phyloP scores from a whole-genome alignment of 2,329 filamentous ascomycete species.

The Calycina marina region DNA sequence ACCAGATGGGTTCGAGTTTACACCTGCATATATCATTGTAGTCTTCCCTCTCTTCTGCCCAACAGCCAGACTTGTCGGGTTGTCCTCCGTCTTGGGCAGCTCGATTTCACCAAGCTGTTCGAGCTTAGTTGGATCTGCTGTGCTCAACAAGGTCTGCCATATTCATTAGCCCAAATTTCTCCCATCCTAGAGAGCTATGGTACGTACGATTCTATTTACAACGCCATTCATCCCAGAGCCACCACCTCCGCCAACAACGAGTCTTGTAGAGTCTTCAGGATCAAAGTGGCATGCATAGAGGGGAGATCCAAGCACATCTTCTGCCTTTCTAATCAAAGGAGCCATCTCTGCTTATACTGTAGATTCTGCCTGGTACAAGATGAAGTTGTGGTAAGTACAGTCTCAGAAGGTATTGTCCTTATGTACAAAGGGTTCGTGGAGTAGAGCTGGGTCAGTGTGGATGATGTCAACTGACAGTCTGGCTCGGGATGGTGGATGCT shows the following conservation, averaged over 20 bases:
- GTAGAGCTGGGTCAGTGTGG: too few species aligned
- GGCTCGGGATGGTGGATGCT: too few species aligned
- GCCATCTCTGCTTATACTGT: too few species aligned
- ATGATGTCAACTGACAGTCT: too few species aligned
- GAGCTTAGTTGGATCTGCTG: slow-evolving; percentile 27
- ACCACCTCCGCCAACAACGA: slow-evolving; percentile 78
- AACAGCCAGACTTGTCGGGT: slow-evolving; percentile 67
- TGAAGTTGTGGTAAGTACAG: too few species aligned
- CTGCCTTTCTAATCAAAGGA: slow-evolving; percentile 19
- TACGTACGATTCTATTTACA: slow-evolving; percentile 68
- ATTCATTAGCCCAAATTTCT: too few species aligned
- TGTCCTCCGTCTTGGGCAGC: slow-evolving; percentile 75
- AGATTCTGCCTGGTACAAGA: too few species aligned
- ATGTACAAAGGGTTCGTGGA: too few species aligned
- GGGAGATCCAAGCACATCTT: slow-evolving; percentile 54
- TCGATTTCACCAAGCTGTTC: slow-evolving; percentile 56
- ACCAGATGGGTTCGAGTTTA: slow-evolving; percentile 66
- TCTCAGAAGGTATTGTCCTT: too few species aligned
- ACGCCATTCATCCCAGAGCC: slow-evolving; percentile 71
- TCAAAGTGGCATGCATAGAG: slow-evolving; percentile 84
- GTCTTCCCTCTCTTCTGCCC: slow-evolving; percentile 43
- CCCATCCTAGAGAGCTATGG: too few species aligned
- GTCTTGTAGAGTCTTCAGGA: slow-evolving; percentile 56
- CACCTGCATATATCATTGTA: slow-evolving; percentile 54
- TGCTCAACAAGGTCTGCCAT: slow-evolving; percentile 23